phyloP scores from a whole-genome alignment of 2,329 filamentous ascomycete genomes.

The Aspergillus aculeatus region DNA sequence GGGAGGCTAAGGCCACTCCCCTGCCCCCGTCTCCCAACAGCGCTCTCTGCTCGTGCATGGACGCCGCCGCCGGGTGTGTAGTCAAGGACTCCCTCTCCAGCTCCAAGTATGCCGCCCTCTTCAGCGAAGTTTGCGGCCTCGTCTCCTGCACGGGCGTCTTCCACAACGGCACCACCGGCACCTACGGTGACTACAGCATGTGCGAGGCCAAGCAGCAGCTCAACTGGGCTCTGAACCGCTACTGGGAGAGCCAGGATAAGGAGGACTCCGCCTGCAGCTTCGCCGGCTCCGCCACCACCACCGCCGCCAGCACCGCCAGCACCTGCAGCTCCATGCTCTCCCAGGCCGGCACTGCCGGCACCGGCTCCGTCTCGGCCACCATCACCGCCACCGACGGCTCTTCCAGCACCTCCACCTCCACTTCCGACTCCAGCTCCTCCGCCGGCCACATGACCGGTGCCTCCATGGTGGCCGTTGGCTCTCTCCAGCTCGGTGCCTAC shows the following conservation, averaged over 20 bases:
- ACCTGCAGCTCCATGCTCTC: slow-evolving; percentile 40
- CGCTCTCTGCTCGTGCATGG: slow-evolving; percentile 80
- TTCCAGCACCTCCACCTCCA: neutral
- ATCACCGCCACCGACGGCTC: neutral
- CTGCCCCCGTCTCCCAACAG: slow-evolving; percentile 80
- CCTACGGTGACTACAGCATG: slow-evolving; percentile 49
- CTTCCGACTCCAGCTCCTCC: neutral
- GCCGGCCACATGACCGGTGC: neutral
- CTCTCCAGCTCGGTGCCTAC: neutral
- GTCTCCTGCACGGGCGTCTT: slow-evolving; percentile 41
- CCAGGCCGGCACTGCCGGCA: slow-evolving; percentile 41
- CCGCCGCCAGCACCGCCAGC: slow-evolving; percentile 34
- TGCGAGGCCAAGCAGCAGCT: slow-evolving; percentile 45
- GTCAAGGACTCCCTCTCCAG: slow-evolving; percentile 47
- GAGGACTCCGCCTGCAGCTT: slow-evolving; percentile 44
- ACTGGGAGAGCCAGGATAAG: slow-evolving; percentile 42
- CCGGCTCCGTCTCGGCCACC: slow-evolving; percentile 36
- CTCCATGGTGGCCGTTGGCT: neutral
- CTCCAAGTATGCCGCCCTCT: slow-evolving; percentile 53
- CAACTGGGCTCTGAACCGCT: slow-evolving; percentile 46
- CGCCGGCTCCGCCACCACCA: slow-evolving; percentile 40
- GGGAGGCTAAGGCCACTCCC: slow-evolving; percentile 61
- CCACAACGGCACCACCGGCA: slow-evolving; percentile 40
- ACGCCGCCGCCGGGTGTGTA: slow-evolving; percentile 66
- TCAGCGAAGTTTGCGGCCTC: slow-evolving; percentile 50